Percentiles rank a stretch among this genome's conserved stretches.
These are phyloP conservation scores for Yamagishiella unicocca DNA, from an alignment of 139 green algal genomes.

Conservation along the genomic window DNA sequence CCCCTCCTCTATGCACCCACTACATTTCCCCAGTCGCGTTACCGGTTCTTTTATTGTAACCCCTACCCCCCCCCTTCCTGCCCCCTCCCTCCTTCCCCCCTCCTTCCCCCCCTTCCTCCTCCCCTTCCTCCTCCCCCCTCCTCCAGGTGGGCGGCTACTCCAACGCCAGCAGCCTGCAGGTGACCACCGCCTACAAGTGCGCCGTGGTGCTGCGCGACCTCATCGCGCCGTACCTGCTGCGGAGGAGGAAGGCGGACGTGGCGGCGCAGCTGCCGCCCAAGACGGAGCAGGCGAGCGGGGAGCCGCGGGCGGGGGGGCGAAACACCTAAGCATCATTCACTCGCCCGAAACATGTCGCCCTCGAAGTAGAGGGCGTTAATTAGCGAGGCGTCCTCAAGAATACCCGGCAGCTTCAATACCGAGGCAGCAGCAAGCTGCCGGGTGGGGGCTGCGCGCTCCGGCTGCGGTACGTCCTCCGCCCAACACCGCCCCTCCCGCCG, in stretches of 20 bases:
- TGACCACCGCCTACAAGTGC: slow-evolving; percentile 85
- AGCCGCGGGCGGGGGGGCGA: background rate
- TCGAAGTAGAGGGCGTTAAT: no score
- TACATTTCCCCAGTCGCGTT: no score
- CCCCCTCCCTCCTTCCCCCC: background rate
- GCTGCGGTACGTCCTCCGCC: background rate
- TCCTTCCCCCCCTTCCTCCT: background rate
- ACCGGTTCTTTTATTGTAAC: no score
- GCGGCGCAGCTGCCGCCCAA: slow-evolving; percentile 90
- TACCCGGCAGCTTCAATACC: no score
- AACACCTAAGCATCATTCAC: no score
- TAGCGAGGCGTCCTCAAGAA: no score
- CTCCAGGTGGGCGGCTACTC: slow-evolving; percentile 87
- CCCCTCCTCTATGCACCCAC: no score
- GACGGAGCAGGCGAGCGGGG: slow-evolving; percentile 84
- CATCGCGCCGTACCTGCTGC: slow-evolving; percentile 96
- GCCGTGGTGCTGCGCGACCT: slow-evolving; percentile 96
- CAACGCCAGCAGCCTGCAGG: slow-evolving; percentile 85
- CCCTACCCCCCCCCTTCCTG: no score
- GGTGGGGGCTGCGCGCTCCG: background rate
- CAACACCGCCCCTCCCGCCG: background rate
- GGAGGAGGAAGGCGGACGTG: slow-evolving; percentile 94
- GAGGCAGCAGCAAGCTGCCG: no score
- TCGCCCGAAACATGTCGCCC: no score
- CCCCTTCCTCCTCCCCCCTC: slow-evolving; percentile 5